These are phyloP conservation scores for Cardamine occulta DNA, from an alignment of 345 rosid genomes.

Conservation along the genomic window DNA sequence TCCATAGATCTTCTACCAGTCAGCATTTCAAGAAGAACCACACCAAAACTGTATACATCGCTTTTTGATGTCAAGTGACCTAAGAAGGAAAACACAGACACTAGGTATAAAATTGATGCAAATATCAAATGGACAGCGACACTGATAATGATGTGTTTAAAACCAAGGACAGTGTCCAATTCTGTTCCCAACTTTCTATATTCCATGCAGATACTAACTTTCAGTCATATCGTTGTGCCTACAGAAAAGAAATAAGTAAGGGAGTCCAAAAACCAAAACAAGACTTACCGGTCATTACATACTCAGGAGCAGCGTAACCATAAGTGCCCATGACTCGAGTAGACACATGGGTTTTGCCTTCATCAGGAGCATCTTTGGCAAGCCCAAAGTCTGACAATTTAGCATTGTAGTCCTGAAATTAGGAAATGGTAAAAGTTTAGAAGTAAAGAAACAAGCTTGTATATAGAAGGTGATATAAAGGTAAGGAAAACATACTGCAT, in stretches of 20 bases:
- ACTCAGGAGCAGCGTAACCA: slow-evolving; percentile 92
- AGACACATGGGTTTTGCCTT: slow-evolving; percentile 83
- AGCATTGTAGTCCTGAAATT: slow-evolving; percentile 79
- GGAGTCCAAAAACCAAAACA: background rate
- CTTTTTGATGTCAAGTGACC: slow-evolving; percentile 90
- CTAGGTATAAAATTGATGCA: background rate
- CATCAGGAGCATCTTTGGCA: slow-evolving; percentile 89
- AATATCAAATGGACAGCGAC: background rate
- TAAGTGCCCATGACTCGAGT: slow-evolving; percentile 91
- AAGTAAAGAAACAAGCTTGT: background rate
- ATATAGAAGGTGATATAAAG: background rate
- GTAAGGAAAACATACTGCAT: slow-evolving; percentile 61
- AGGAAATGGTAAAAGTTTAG: slow-evolving; percentile 17
- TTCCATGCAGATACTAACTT: background rate
- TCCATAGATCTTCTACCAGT: slow-evolving; percentile 90
- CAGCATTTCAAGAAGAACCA: slow-evolving; percentile 79
- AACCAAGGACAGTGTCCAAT: background rate
- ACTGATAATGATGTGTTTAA: too few species aligned
- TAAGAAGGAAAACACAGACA: slow-evolving; percentile 23
- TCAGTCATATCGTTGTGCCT: background rate
- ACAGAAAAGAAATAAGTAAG: background rate
- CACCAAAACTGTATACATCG: slow-evolving; percentile 86
- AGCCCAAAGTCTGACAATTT: slow-evolving; percentile 88
- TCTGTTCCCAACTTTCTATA: background rate
- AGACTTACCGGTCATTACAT: slow-evolving; percentile 84